Conservation (phyloP, 495 filamentous ascomycete genomes). For the Paragyromitra xinjiangensis region DNA sequence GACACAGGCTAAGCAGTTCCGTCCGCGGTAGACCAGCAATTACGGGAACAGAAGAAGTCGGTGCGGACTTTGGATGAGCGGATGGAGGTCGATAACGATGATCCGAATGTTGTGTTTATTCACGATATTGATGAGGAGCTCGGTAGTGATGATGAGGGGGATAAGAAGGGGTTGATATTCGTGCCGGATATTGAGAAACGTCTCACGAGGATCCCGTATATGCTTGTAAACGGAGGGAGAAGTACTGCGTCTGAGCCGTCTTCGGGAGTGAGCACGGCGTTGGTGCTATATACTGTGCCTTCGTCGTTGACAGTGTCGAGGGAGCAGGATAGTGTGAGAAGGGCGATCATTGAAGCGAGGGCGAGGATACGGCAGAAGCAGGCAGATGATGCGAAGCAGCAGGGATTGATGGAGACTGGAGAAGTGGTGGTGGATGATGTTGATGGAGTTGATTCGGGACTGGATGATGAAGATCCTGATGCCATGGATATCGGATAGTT, state of each 20-base stretch:
- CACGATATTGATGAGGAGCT: slow-evolving; percentile 89
- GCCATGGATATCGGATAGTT: slow-evolving; percentile 75
- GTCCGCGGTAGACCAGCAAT: slow-evolving; percentile 1
- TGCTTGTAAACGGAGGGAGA: slow-evolving; percentile 27
- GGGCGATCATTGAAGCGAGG: slow-evolving; percentile 84
- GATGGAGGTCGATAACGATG: slow-evolving; percentile 83
- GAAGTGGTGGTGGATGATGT: slow-evolving; percentile 26
- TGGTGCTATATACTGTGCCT: slow-evolving; percentile 85
- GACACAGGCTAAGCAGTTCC: slow-evolving; percentile 32
- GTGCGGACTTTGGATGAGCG: slow-evolving; percentile 61
- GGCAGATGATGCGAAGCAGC: slow-evolving; percentile 37
- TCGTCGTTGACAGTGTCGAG: slow-evolving; percentile 75
- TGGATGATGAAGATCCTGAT: slow-evolving; percentile 63
- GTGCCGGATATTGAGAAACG: slow-evolving; percentile 84
- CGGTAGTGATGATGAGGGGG: slow-evolving; percentile 66
- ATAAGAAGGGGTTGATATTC: slow-evolving; percentile 71
- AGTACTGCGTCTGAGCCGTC: slow-evolving; percentile 53
- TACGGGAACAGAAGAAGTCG: slow-evolving; percentile 28
- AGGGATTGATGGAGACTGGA: slow-evolving; percentile 25
- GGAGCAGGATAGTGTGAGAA: slow-evolving; percentile 82
- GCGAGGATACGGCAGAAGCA: slow-evolving; percentile 69
- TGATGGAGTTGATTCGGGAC: slow-evolving; percentile 28
- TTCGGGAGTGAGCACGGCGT: slow-evolving; percentile 65
- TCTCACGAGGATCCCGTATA: slow-evolving; percentile 73
- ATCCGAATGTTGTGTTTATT: slow-evolving; percentile 75